These are phyloP conservation scores for Diddensiella caesifluorescens DNA, from an alignment of 805 yeast species.

Conservation along the genomic window DNA sequence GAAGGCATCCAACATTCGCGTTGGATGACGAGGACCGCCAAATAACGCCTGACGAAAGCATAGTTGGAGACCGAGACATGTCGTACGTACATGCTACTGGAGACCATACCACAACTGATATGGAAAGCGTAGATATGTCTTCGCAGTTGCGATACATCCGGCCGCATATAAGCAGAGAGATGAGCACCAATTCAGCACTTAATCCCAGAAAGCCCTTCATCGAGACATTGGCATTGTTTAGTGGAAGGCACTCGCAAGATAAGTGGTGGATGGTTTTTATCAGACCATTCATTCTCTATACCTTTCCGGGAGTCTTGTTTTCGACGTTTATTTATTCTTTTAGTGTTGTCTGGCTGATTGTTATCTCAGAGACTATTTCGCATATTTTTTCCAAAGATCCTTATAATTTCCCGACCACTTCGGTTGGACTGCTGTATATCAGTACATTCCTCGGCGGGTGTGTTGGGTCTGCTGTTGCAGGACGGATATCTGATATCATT, in stretches of 20 bases:
- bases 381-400: conserved; percentile 43
- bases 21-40: background rate
- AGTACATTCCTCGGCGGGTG: conserved; percentile 56
- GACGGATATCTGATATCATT: conserved; percentile 45
- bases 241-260: conserved; percentile 48
- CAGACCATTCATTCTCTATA: conserved; percentile 46
- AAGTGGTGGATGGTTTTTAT: conserved; percentile 51
- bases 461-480: conserved; percentile 51
- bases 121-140: background rate
- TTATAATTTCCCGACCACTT: conserved; percentile 41
- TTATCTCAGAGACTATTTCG: conserved; percentile 52
- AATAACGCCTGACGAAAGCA: background rate
- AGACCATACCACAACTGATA: background rate
- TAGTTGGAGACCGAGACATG: no score
- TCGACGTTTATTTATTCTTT: conserved; percentile 49
- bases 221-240: conserved; percentile 38
- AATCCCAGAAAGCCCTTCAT: conserved; percentile 25
- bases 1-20: background rate
- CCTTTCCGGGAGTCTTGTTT: conserved; percentile 48
- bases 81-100: no score
- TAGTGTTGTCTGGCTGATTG: conserved; percentile 60
- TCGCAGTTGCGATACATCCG: conserved; percentile 4
- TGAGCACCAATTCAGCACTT: conserved; percentile 4
- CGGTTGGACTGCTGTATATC: conserved; percentile 50
- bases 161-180: conserved; percentile 4